Conservation (phyloP, 495 filamentous ascomycete species). For the Aspergillus asperescens region DNA sequence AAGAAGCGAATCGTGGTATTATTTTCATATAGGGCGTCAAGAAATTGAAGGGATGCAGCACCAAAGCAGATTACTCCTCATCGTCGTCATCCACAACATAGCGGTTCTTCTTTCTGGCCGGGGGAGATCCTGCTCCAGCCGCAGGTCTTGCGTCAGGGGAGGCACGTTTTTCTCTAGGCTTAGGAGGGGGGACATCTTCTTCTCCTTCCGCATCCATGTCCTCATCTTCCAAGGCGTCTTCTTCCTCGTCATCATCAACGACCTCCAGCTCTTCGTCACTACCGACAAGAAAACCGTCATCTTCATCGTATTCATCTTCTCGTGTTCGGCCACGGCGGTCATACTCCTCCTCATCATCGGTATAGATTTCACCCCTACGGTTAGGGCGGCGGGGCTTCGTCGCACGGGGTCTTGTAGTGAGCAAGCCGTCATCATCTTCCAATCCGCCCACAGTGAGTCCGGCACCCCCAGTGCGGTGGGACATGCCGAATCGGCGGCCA, state of each 20-base stretch:
- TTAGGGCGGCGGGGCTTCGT: conserved; percentile 41
- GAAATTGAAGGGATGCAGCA: neutral
- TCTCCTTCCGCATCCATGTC: conserved; percentile 54
- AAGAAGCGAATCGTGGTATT: conserved; percentile 1
- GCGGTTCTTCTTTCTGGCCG: conserved; percentile 42
- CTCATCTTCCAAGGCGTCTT: conserved; percentile 57
- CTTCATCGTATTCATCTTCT: conserved; percentile 79
- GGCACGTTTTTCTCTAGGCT: conserved; percentile 22
- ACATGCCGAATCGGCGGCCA: conserved; percentile 47
- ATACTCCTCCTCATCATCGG: conserved; percentile 58
- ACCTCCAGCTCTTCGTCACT: conserved; percentile 67
- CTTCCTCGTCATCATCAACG: conserved; percentile 55
- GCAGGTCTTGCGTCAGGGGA: conserved; percentile 17
- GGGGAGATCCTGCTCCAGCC: conserved; percentile 30
- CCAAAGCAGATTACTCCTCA: conserved; percentile 27
- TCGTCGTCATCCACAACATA: conserved; percentile 46
- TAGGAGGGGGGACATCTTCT: conserved; percentile 27
- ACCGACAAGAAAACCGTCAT: conserved; percentile 71
- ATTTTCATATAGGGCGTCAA: neutral
- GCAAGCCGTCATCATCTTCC: conserved; percentile 58
- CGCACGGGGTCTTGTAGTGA: conserved; percentile 39
- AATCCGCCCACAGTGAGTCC: conserved; percentile 69
- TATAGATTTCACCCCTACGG: conserved; percentile 49
- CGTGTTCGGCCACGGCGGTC: conserved; percentile 54
- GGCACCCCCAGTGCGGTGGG: conserved; percentile 41